phyloP scores from a whole-genome alignment of 2,329 filamentous ascomycete genomes.

The Tolypocladium sp. region DNA sequence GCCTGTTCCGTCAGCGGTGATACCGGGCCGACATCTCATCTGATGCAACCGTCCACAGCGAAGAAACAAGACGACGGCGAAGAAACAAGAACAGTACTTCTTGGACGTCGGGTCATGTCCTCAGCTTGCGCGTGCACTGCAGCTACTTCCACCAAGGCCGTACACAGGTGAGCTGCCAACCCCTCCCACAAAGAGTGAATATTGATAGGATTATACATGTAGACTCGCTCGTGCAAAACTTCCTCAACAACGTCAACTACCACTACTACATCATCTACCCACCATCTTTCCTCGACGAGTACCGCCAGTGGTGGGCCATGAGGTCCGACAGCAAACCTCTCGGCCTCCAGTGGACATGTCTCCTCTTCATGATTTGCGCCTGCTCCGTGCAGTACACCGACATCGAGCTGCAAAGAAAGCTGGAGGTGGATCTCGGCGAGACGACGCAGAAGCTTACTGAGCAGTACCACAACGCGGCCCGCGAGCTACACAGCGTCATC shows the following conservation, averaged over 20 bases:
- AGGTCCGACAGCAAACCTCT: constrained; percentile 20
- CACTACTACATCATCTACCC: constrained; percentile 30
- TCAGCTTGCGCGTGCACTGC: constrained; percentile 21
- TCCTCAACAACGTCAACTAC: constrained; percentile 26
- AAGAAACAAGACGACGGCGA: constrained; percentile 8
- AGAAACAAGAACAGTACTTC: constrained; percentile 10
- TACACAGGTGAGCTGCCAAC: constrained; percentile 19
- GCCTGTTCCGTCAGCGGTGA: background rate
- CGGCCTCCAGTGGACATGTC: constrained; percentile 26
- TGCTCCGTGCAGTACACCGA: constrained; percentile 25
- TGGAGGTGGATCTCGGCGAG: constrained; percentile 20
- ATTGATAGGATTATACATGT: background rate
- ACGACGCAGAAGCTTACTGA: constrained; percentile 18
- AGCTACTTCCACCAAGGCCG: constrained; percentile 20
- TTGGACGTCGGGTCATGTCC: constrained; percentile 11
- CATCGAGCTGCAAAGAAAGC: constrained; percentile 16
- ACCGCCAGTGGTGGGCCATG: constrained; percentile 24
- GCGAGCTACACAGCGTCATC: constrained; percentile 21
- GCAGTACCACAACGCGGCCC: constrained; percentile 21
- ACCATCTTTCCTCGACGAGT: constrained; percentile 23
- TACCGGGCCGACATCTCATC: background rate
- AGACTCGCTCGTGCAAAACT: constrained; percentile 28
- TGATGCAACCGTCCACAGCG: constrained; percentile 3
- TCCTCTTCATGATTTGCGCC: constrained; percentile 27
- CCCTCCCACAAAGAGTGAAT: background rate